Percentiles rank a stretch among this genome's conserved stretches.
Conservation (phyloP, 1,284 basidiomycete genomes). For the Tetrapyrgos nigripes region DNA sequence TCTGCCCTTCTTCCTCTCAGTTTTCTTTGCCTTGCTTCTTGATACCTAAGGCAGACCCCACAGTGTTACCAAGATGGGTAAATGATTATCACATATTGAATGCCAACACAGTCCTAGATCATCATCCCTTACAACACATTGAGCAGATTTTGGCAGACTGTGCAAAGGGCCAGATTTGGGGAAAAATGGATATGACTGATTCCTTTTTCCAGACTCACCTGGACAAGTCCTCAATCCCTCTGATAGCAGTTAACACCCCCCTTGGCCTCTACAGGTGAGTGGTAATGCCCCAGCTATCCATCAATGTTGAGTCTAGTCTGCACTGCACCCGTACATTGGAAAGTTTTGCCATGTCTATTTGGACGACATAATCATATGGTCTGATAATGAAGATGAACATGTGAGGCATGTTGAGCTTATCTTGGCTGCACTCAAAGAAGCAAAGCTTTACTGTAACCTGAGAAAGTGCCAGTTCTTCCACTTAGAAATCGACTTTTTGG, state of each 20-base stretch:
- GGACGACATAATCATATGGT: slow-evolving; percentile 47
- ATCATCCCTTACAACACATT: slow-evolving; percentile 34
- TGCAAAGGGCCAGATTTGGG: too few relatives aligned
- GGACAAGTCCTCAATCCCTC: slow-evolving; percentile 35
- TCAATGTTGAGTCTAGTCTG: slow-evolving; percentile 33
- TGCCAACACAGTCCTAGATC: background rate
- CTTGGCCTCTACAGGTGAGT: slow-evolving; percentile 39
- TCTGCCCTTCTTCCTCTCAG: slow-evolving; percentile 29
- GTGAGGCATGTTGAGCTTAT: slow-evolving; percentile 30
- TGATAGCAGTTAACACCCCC: slow-evolving; percentile 35
- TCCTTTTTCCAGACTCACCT: slow-evolving; percentile 41
- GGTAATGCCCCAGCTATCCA: slow-evolving; percentile 38
- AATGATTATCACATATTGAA: slow-evolving; percentile 39
- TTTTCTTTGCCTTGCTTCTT: slow-evolving; percentile 37
- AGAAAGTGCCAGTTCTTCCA: slow-evolving; percentile 31
- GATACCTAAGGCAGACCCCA: slow-evolving; percentile 39
- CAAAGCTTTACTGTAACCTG: slow-evolving; percentile 30
- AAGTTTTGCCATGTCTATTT: slow-evolving; percentile 19
- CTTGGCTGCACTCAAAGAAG: slow-evolving; percentile 21
- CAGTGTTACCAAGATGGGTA: slow-evolving; percentile 37
- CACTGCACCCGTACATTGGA: slow-evolving; percentile 26
- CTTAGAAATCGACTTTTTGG: slow-evolving; percentile 28
- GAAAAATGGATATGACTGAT: too few relatives aligned
- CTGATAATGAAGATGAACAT: slow-evolving; percentile 38
- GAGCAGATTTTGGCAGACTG: slow-evolving; percentile 33